phyloP scores from a whole-genome alignment of 2,329 filamentous ascomycete species.

The Herpotrichia juniperi region DNA sequence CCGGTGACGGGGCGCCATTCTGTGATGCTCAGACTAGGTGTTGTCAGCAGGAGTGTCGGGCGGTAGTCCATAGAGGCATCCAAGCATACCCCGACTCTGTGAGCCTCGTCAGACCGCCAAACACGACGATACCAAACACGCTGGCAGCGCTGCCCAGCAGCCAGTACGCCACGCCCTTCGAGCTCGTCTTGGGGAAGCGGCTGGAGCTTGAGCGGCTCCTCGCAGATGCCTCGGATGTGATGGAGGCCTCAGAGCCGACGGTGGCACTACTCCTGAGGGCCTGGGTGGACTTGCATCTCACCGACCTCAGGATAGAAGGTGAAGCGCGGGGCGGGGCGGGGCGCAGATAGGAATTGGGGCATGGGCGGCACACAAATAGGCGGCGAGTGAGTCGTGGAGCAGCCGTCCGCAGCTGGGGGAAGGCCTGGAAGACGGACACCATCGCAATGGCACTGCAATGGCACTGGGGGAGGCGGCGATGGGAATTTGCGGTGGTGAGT shows the following conservation, averaged over 20 bases:
- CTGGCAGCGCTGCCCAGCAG: constrained; percentile 87
- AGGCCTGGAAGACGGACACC: constrained; percentile 43
- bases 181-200: constrained; percentile 66
- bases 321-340: constrained; percentile 14
- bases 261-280: constrained; percentile 30
- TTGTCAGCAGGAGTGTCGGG: constrained; percentile 19
- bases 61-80: constrained; percentile 49
- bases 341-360: constrained; percentile 33
- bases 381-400: constrained; percentile 45
- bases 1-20: constrained; percentile 98
- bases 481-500: background rate
- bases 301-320: constrained; percentile 33
- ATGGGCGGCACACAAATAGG: constrained; percentile 42
- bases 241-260: constrained; percentile 20
- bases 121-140: constrained; percentile 96
- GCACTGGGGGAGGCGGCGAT: constrained; percentile 4
- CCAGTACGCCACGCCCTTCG: constrained; percentile 87
- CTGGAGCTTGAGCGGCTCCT: constrained; percentile 20
- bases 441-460: constrained; percentile 30
- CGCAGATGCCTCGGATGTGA: constrained; percentile 17
- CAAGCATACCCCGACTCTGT: constrained; percentile 90
- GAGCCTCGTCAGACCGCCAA: constrained; percentile 88
- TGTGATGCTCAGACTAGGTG: constrained; percentile 84
- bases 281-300: constrained; percentile 44
- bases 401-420: constrained; percentile 45